Base-by-base conservation (phyloP, 495 filamentous ascomycete genomes). In the Penicillium lividum region DNA sequence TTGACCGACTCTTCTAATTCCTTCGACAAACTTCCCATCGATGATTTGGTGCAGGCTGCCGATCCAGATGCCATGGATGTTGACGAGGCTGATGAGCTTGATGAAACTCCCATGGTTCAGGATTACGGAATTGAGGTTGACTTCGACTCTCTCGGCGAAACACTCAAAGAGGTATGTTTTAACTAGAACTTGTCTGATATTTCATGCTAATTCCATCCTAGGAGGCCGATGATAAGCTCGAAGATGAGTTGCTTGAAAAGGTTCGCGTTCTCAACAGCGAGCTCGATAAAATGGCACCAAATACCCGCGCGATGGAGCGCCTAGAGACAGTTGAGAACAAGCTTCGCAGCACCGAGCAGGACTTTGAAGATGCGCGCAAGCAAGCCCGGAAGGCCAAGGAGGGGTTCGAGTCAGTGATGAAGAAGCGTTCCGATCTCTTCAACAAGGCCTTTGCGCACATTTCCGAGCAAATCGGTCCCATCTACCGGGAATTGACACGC, bases 391-490 rank as follows among this genome's bases (percentile, higher is more conserved):
- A 79, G 40, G 87, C 92, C 13, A 90, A 89, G 66, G 88, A 95
- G 3, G 87, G 86, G 29, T 99, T 97, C 65, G 85, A 89, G 57
- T 74, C 82, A 13, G 84, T 94, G 40, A 94, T 92, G 74, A 81
- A 89, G 49, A 85, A 86, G 74, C 90, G 94, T 8, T 90, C 87
- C 61, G 90, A 94, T 51, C 81, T 96, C 38, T 99, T 99, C 82
- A 92, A 90, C 76, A 92, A 89, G 70, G 94, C 94, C 52, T 98
- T 97, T 76, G 79, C 81, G 28, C 94, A 99, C 70, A 99, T 99
- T 69, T 89, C 89, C 13, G 92, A 96, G 63, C 91, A 97, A 65
- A 98, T 99, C 61, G 88, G 84, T 30, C 85, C 88, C 28, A 93
- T 97, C 46, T 99, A 99, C 77, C 91, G 92, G 65, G 95, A 98